Conservation (phyloP, 306 rosid species). For the Cucumis cinereus region DNA sequence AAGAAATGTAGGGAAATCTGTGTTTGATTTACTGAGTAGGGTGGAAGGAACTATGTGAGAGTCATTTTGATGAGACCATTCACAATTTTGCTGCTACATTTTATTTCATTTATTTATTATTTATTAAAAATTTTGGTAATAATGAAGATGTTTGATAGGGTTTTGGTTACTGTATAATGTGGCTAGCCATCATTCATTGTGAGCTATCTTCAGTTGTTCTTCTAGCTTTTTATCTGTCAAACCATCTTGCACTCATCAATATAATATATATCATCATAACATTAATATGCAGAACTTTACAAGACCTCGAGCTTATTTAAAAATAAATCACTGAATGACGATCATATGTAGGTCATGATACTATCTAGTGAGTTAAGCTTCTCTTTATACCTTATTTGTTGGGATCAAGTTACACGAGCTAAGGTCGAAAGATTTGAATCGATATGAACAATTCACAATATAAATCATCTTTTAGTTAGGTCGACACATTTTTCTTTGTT, state of each 20-base stretch:
- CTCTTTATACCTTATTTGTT: not conserved
- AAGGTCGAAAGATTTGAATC: too few species aligned
- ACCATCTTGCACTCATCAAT: not conserved
- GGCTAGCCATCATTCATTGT: not conserved
- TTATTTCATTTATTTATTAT: not conserved
- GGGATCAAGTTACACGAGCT: too few species aligned
- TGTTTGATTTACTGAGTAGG: not conserved
- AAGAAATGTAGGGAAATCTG: slow-evolving; percentile 5
- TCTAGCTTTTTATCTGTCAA: not conserved
- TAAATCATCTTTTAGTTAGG: too few species aligned
- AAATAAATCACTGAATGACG: too few species aligned
- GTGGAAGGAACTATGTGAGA: not conserved
- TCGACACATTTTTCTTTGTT: too few species aligned
- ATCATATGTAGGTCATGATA: too few species aligned
- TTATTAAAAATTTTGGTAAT: not conserved
- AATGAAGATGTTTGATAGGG: not conserved
- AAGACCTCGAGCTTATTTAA: not conserved
- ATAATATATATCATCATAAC: not conserved
- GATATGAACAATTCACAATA: not conserved
- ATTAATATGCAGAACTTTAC: not conserved
- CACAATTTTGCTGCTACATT: not conserved
- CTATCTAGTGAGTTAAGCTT: too few species aligned
- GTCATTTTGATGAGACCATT: too few species aligned
- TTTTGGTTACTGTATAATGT: not conserved
- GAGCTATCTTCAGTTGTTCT: not conserved